These are phyloP conservation scores for Bremia lactucae DNA, from an alignment of 352 stramenopile species.

Conservation along the genomic window DNA sequence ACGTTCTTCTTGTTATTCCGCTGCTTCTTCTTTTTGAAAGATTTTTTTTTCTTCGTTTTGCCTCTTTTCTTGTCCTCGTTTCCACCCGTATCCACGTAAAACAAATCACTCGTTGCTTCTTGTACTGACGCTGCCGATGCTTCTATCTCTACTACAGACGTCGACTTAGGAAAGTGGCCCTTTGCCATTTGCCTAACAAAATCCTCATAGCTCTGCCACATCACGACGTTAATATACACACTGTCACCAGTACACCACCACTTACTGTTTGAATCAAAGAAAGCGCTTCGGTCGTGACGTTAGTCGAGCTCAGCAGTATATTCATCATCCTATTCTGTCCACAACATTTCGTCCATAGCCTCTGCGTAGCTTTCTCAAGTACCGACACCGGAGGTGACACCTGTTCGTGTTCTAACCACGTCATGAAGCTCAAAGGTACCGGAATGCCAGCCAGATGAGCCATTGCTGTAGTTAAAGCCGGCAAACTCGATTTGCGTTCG, in stretches of 20 bases:
- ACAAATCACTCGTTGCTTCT: slow-evolving; percentile 16
- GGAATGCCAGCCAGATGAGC: slow-evolving; percentile 30
- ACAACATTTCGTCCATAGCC: slow-evolving; percentile 27
- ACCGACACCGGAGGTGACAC: slow-evolving; percentile 9
- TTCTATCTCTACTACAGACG: background rate
- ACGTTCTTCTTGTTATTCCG: slow-evolving; percentile 1
- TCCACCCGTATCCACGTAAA: slow-evolving; percentile 52
- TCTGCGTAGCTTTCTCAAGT: slow-evolving; percentile 10
- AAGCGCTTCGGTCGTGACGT: slow-evolving; percentile 33
- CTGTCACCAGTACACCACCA: background rate
- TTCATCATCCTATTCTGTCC: slow-evolving; percentile 30
- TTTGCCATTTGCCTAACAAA: slow-evolving; percentile 25
- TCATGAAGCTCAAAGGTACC: slow-evolving; percentile 34
- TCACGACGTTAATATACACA: background rate
- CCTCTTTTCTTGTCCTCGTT: slow-evolving; percentile 13
- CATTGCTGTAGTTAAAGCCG: slow-evolving; percentile 35
- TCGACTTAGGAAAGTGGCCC: slow-evolving; percentile 8
- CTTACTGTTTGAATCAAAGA: slow-evolving; percentile 34
- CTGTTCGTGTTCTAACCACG: slow-evolving; percentile 33
- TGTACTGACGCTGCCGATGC: background rate
- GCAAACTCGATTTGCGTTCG: slow-evolving; percentile 31
- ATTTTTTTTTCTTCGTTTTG: slow-evolving; percentile 27
- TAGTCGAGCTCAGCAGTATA: slow-evolving; percentile 32
- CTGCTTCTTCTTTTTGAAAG: slow-evolving; percentile 19
- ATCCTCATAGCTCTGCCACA: slow-evolving; percentile 33